phyloP scores from a whole-genome alignment of 805 yeast species.

The Saccharomycopsis sp. region DNA sequence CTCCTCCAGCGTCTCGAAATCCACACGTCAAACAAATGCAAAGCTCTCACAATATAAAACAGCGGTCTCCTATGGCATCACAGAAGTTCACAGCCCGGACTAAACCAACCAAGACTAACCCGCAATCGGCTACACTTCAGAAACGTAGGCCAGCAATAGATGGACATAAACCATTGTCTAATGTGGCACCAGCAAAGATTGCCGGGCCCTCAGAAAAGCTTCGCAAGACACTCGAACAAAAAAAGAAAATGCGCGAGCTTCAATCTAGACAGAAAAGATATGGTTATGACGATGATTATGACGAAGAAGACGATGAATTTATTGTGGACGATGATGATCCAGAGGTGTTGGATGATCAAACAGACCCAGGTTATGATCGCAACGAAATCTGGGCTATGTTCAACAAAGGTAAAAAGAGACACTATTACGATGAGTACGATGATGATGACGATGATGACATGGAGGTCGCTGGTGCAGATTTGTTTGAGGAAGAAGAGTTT shows the following conservation, averaged over 20 bases:
- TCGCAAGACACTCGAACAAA: constrained; percentile 35
- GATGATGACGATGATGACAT: constrained; percentile 52
- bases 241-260: constrained; percentile 22
- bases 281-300: constrained; percentile 34
- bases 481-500: constrained; percentile 69
- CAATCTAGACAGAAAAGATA: constrained; percentile 22
- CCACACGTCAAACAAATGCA: too few relatives aligned
- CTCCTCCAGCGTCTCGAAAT: too few relatives aligned
- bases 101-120: too few relatives aligned
- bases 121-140: too few relatives aligned
- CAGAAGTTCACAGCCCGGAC: too few relatives aligned
- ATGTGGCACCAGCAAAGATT: constrained; percentile 22
- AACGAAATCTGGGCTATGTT: constrained; percentile 89
- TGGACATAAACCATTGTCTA: too few relatives aligned
- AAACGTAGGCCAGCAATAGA: too few relatives aligned
- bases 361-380: constrained; percentile 50
- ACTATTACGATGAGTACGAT: constrained; percentile 36
- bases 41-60: too few relatives aligned
- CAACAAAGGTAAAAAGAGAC: constrained; percentile 51
- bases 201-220: constrained; percentile 54
- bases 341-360: constrained; percentile 23
- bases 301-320: constrained; percentile 45
- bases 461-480: constrained; percentile 93
- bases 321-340: constrained; percentile 51
- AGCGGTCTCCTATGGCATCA: too few relatives aligned